phyloP scores from a whole-genome alignment of 129 eudicot species.

The Flaveria linearis region DNA sequence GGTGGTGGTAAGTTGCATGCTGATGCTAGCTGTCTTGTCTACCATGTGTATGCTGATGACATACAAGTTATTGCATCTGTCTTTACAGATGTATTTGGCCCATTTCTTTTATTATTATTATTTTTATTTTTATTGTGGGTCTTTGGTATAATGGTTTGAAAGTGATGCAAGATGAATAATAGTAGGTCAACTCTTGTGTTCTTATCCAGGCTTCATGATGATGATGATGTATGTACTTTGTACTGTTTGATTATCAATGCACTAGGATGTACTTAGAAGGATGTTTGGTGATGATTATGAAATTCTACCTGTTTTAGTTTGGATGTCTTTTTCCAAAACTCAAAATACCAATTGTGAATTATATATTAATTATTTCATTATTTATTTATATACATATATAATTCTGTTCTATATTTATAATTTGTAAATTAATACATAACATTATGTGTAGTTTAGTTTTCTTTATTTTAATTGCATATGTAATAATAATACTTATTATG shows the following conservation, averaged over 20 bases:
- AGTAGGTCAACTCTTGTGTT: constrained; percentile 18
- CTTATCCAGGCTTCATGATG: neutral
- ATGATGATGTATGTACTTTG: neutral
- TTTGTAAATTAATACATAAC: too few species aligned
- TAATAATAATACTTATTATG: too few species aligned
- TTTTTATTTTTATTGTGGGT: neutral
- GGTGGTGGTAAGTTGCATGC: constrained; percentile 30
- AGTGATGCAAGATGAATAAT: neutral
- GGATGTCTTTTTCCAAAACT: too few species aligned
- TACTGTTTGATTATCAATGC: neutral
- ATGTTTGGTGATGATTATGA: too few species aligned
- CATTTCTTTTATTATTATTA: constrained; percentile 1
- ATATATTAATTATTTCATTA: too few species aligned
- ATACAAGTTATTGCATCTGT: constrained; percentile 31
- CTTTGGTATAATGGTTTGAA: constrained; percentile 3
- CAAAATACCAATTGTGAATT: too few species aligned
- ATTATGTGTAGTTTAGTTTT: too few species aligned
- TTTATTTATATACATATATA: too few species aligned
- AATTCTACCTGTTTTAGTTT: too few species aligned
- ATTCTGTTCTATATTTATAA: too few species aligned
- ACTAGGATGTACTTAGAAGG: neutral
- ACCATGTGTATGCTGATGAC: constrained; percentile 31
- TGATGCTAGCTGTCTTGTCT: constrained; percentile 32
- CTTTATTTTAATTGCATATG: too few species aligned
- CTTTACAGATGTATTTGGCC: constrained; percentile 32